Conservation (phyloP, 768 basidiomycete genomes). For the Boletus edulis region DNA sequence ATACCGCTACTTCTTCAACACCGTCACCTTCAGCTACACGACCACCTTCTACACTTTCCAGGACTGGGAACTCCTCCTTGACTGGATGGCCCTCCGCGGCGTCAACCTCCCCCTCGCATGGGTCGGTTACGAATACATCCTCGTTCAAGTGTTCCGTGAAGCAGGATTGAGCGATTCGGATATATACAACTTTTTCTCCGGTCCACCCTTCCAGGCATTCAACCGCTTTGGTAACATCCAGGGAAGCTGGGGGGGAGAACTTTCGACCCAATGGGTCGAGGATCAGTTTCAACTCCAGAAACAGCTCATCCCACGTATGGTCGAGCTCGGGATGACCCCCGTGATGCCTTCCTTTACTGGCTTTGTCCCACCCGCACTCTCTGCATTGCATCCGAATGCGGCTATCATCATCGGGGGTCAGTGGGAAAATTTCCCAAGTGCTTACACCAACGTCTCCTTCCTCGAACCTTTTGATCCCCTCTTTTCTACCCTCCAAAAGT, state of each 20-base stretch:
- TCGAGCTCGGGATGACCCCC: constrained; percentile 43
- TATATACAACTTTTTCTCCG: constrained; percentile 35
- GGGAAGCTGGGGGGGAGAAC: constrained; percentile 36
- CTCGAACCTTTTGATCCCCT: constrained; percentile 41
- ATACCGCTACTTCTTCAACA: constrained; percentile 43
- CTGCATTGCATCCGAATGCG: constrained; percentile 32
- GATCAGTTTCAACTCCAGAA: constrained; percentile 39
- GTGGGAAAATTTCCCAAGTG: constrained; percentile 35
- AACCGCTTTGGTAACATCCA: constrained; percentile 45
- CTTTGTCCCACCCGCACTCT: constrained; percentile 37
- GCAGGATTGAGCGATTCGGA: constrained; percentile 35
- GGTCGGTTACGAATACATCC: constrained; percentile 39
- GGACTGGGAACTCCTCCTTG: constrained; percentile 38
- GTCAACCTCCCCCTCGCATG: constrained; percentile 43
- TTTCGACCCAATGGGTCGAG: constrained; percentile 37
- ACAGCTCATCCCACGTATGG: constrained; percentile 36
- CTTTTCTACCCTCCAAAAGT: constrained; percentile 34
- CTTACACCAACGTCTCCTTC: constrained; percentile 37
- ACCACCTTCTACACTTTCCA: constrained; percentile 39
- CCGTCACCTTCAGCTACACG: constrained; percentile 42
- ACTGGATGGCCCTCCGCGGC: constrained; percentile 42
- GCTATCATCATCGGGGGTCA: constrained; percentile 34
- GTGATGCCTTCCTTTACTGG: constrained; percentile 42
- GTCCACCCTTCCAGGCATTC: constrained; percentile 41
- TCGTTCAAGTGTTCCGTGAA: constrained; percentile 37